These are phyloP conservation scores for Globisporangium solare DNA, from an alignment of 352 stramenopile species.

Conservation along the genomic window DNA sequence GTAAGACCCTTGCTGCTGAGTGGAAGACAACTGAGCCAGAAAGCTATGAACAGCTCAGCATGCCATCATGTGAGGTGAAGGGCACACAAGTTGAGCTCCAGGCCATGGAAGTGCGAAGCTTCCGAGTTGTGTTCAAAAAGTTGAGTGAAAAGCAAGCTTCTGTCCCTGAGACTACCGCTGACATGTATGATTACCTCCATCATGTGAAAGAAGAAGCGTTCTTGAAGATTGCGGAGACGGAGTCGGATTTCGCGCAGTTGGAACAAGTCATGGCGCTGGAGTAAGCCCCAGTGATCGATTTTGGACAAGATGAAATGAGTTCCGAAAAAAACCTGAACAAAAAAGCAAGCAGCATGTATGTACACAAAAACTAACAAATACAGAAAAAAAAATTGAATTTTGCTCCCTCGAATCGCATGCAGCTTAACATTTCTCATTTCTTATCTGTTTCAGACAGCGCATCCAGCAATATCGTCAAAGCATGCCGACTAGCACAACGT, in stretches of 20 bases:
- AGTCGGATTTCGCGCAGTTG: constrained; percentile 20
- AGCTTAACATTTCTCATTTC: too few species aligned
- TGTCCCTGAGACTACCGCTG: background rate
- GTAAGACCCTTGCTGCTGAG: constrained; percentile 15
- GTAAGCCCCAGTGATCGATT: constrained; percentile 8
- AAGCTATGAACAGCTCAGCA: constrained; percentile 11
- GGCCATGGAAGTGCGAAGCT: constrained; percentile 93
- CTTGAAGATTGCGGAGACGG: constrained; percentile 2
- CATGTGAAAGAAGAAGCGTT: constrained; percentile 19
- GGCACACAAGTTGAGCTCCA: constrained; percentile 68
- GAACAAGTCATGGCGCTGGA: constrained; percentile 33
- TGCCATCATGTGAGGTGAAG: constrained; percentile 36
- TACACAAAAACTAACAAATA: too few species aligned
- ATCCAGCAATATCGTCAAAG: too few species aligned
- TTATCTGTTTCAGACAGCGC: too few species aligned
- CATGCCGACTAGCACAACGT: too few species aligned
- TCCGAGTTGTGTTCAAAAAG: constrained; percentile 68
- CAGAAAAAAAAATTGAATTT: constrained; percentile 2
- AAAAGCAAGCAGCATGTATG: too few species aligned
- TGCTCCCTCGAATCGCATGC: too few species aligned
- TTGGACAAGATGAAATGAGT: too few species aligned
- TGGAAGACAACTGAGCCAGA: constrained; percentile 36
- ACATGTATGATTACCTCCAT: constrained; percentile 9
- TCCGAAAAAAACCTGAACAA: too few species aligned
- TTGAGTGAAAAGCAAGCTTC: background rate